Evolutionary conservation across 139 green algal species (phyloP), one percentile per base, ranked within the genome.

Genomic region (Picochlorum sp.): DNA sequence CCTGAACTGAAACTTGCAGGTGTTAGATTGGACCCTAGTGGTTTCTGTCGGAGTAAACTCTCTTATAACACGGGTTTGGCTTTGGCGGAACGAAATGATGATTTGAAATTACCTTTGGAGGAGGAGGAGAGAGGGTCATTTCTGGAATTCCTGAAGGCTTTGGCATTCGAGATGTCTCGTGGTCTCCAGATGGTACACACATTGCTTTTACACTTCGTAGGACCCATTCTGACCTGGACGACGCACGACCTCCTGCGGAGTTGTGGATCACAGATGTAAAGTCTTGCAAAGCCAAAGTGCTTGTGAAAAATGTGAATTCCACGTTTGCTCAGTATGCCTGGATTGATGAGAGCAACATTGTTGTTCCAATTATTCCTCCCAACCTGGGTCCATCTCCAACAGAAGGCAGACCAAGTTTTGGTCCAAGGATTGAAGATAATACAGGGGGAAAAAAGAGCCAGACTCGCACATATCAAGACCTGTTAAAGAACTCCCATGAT

Each of bases 1-100:
- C 83, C 88, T 6, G 94, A 99, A 74, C 78, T 97, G 15, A 97
- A 97, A 75, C 84, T 99, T 44, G 93, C 79, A 63, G 88, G 86
- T 18, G 38, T 98, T 26, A 80, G 91, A 34, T 81, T 98, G 37
- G 92, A 98, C 67, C 77, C 87, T 0, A 81, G 89, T 11, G 68
- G 83, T 23, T 90, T 86, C 62, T 80, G 79, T 1, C 69, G 84
- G 24, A 86, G 68, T 61, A 83, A 92, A 38, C 95, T 97, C 86
- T 57, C 66, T 34, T 82, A 94, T 75, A 84, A 85, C 65, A 81
- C 62, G 4, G 71, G 60, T 20, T 55, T 85, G 49, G 60, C 69
- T 9, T 49, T 83, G 11, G 66, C 79, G 1, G 20, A 69, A 6
- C 65, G 79, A 28, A 74, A 65, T 3, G 67, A 82, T 16, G 60